These are phyloP conservation scores for Brasilioporus rufonigricans DNA, from an alignment of 768 basidiomycete genomes.

Conservation along the genomic window DNA sequence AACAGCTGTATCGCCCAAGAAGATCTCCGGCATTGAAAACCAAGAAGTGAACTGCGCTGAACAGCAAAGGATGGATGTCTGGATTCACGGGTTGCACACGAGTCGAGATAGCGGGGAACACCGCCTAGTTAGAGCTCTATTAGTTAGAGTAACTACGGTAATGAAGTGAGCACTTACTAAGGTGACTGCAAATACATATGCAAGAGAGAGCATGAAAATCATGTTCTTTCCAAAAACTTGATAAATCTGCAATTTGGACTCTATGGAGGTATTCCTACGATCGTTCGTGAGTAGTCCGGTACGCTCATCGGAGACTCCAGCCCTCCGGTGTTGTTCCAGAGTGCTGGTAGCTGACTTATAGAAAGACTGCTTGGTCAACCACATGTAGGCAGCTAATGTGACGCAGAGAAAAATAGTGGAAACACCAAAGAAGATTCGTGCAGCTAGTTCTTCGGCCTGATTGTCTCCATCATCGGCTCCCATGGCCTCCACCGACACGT, in stretches of 20 bases:
- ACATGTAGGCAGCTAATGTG: background rate
- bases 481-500: background rate
- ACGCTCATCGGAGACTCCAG: background rate
- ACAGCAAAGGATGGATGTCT: constrained; percentile 1
- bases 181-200: background rate
- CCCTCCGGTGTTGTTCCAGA: background rate
- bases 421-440: background rate
- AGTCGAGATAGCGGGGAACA: background rate
- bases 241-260: background rate
- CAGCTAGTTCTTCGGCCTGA: background rate
- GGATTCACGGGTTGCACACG: background rate
- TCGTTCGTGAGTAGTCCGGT: background rate
- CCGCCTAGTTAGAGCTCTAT: background rate
- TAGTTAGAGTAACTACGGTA: background rate
- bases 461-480: background rate
- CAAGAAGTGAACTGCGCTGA: constrained; percentile 61
- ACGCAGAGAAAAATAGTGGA: background rate
- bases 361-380: background rate
- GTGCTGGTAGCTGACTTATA: background rate
- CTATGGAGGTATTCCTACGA: background rate
- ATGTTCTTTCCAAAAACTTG: background rate
- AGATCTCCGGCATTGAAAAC: constrained; percentile 73
- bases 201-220: constrained; percentile 1
- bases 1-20: constrained; percentile 65
- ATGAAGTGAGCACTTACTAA: background rate